Conservation (phyloP, 1,139 yeast genomes). For the Blastobotrys buckinghamii region DNA sequence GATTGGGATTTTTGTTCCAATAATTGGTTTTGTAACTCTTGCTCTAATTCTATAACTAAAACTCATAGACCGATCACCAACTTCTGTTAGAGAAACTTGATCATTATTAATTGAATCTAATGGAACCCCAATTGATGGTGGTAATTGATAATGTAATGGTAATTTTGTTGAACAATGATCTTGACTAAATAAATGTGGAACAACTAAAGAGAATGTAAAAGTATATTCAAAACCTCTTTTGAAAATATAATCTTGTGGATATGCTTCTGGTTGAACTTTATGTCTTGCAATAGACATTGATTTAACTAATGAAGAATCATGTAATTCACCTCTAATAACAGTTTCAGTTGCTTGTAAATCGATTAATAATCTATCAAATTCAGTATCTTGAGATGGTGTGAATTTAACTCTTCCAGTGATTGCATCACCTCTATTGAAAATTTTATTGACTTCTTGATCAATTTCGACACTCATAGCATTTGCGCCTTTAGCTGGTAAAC, state of each 20-base stretch:
- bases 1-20: conserved; percentile 3
- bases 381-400: conserved; percentile 7
- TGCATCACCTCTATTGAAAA: conserved; percentile 13
- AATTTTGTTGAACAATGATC: conserved; percentile 9
- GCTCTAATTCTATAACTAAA: conserved; percentile 19
- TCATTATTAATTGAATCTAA: conserved; percentile 2
- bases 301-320: conserved; percentile 2
- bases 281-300: conserved; percentile 16
- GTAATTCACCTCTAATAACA: conserved; percentile 5
- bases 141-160: conserved; percentile 14
- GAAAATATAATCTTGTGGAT: conserved; percentile 16
- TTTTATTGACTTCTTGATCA: conserved; percentile 2
- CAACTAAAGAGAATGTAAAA: conserved; percentile 17
- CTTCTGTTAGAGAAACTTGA: not conserved
- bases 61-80: conserved; percentile 15
- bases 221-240: conserved; percentile 18
- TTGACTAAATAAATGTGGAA: conserved; percentile 15
- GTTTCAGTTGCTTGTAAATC: conserved; percentile 12
- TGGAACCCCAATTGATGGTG: conserved; percentile 13
- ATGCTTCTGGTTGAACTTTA: conserved; percentile 16
- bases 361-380: conserved; percentile 10
- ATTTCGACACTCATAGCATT: conserved; percentile 1
- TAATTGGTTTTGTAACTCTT: conserved; percentile 14
- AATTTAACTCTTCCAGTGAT: conserved; percentile 11
- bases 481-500: not conserved